Evolutionary conservation across 1,284 basidiomycete species (phyloP).

Genomic region (Cryptococcus jaspeensis): DNA sequence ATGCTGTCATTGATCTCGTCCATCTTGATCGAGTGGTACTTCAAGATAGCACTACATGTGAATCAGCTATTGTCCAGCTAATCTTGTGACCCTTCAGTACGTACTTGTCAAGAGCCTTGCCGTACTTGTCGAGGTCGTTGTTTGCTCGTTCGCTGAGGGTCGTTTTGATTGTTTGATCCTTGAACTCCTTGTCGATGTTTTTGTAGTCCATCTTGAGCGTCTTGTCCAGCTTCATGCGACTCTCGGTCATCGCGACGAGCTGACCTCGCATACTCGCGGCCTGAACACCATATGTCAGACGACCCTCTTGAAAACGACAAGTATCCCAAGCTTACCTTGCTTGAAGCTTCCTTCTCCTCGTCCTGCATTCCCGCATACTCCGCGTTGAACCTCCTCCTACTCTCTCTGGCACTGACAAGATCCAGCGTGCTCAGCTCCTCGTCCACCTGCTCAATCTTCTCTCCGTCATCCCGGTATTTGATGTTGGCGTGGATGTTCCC

Average conservation of each 20-base stretch:
- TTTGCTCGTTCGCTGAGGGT: conserved; percentile 96
- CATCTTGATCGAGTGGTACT: conserved; percentile 98
- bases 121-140: conserved; percentile 93
- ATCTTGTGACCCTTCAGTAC: background rate
- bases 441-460: conserved; percentile 67
- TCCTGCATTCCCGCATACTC: conserved; percentile 70
- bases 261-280: conserved; percentile 57
- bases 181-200: conserved; percentile 79
- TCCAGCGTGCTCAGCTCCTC: conserved; percentile 72
- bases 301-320: background rate
- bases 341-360: conserved; percentile 53
- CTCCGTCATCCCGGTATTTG: conserved; percentile 67
- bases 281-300: background rate
- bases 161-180: conserved; percentile 87
- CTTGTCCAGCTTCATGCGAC: conserved; percentile 64
- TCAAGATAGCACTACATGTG: conserved; percentile 84
- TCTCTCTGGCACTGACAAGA: conserved; percentile 76
- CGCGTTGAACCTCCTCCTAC: conserved; percentile 76
- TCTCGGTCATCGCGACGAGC: conserved; percentile 69
- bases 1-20: conserved; percentile 98
- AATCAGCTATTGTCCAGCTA: background rate
- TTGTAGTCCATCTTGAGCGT: conserved; percentile 82
- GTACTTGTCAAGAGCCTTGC: conserved; percentile 90
- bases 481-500: conserved; percentile 84
- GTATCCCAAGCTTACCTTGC: conserved; percentile 58